Base-by-base conservation (phyloP, 768 basidiomycete genomes). In the Fomitopsis pulvina region DNA sequence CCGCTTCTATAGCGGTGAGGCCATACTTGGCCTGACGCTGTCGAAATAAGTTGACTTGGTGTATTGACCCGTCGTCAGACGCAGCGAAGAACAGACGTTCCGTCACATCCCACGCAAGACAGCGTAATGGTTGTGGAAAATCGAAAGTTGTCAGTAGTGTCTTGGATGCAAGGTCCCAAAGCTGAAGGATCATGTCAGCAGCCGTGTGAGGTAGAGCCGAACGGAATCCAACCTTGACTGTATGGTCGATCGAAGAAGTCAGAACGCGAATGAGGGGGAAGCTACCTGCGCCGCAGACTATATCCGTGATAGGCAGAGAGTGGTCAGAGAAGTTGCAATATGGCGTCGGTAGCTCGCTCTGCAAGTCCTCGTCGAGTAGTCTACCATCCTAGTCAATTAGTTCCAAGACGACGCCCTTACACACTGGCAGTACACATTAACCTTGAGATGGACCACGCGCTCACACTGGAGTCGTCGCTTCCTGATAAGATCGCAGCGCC, bases 51-150 rank as follows among this genome's bases (percentile, higher is more conserved):
- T 91, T 85, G 56, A 88, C 78, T 63, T 89, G 85, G 66, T 88
- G 79, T 58, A 94, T 76, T 10, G 78, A 81, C 3, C 90, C 89
- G 42, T 85, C 75, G 22, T 73, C 57, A 0, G 91, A 90, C 9
- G 83, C 87, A 26, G 90, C 91, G 61, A 96, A 93, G 66, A 97
- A 91, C 42, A 85, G 71, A 22, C 94, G 79, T 68, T 97, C 95
- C 0, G 84, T 80, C n/a, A 78, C 60, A 57, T 97, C 93, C 77
- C 88, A 86, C 9, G 80, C 79, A 16, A 94, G 60, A 48, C 71
- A 78, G 4, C 77, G 69, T 28, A 94, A 81, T 1, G 88, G 78
- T 49, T 81, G 74, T 14, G 92, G 89, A 57, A 96, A 93, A 56
- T 84, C 76, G 64, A 95, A 95, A 0, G 94, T 93, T 5, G 87